Evolutionary conservation across 768 basidiomycete genomes (phyloP).

Genomic region (Strobilomyces confusus): DNA sequence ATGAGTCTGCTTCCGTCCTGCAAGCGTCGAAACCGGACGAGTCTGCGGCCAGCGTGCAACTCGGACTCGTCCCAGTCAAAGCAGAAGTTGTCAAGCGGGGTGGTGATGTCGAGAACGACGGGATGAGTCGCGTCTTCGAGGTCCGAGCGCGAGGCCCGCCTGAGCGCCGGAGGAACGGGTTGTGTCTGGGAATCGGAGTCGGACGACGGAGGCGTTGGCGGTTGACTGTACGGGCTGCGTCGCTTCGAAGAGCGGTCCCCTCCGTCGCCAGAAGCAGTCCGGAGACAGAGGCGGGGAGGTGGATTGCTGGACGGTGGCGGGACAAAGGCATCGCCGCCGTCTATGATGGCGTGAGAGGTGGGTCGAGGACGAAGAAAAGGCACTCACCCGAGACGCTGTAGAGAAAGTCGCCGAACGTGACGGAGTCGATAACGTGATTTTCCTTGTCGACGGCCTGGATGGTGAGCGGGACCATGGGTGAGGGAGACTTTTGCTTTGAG

Average conservation of each 20-base stretch:
- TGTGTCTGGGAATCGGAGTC: constrained; percentile 30
- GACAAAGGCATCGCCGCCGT: neutral
- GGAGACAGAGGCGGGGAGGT: constrained; percentile 24
- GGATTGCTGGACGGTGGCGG: neutral
- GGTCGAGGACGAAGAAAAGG: neutral
- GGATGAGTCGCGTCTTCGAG: constrained; percentile 46
- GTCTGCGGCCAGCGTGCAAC: constrained; percentile 62
- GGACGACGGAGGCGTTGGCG: constrained; percentile 41
- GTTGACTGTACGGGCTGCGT: constrained; percentile 36
- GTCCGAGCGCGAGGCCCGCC: constrained; percentile 27
- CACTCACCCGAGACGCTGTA: constrained; percentile 50
- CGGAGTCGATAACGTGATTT: constrained; percentile 53
- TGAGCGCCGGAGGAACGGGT: constrained; percentile 9
- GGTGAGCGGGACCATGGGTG: constrained; percentile 48
- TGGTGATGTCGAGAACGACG: constrained; percentile 58
- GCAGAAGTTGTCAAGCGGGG: constrained; percentile 53
- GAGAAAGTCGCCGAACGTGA: constrained; percentile 69
- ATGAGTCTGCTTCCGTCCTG: constrained; percentile 80
- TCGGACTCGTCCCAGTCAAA: constrained; percentile 64
- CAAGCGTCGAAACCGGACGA: constrained; percentile 80
- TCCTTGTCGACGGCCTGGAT: constrained; percentile 59
- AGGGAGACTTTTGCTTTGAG: constrained; percentile 35
- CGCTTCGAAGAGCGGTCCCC: constrained; percentile 33
- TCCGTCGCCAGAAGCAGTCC: constrained; percentile 23
- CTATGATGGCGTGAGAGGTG: constrained; percentile 11